Evolutionary conservation across 2,329 filamentous ascomycete species (phyloP).

Genomic region (Stachybotrys elegans): DNA sequence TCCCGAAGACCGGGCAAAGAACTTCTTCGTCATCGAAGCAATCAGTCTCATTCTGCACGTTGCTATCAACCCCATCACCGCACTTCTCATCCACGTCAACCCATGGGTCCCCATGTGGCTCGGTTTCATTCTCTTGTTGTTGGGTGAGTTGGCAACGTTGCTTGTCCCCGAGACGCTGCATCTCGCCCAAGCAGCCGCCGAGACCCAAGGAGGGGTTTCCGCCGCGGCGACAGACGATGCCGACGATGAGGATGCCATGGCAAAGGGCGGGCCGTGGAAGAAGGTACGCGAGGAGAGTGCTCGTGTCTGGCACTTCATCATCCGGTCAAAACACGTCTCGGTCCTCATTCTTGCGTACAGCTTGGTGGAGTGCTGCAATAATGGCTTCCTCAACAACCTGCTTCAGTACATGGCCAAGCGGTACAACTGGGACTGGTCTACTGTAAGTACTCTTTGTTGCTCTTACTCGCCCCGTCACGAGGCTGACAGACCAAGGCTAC

Average conservation of each 20-base stretch:
- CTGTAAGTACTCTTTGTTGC: slow-evolving; percentile 18
- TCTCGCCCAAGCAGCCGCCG: slow-evolving; percentile 17
- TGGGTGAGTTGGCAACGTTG: slow-evolving; percentile 22
- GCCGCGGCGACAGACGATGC: background rate
- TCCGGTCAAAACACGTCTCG: slow-evolving; percentile 31
- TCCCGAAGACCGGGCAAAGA: slow-evolving; percentile 28
- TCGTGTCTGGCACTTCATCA: slow-evolving; percentile 34
- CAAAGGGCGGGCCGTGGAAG: slow-evolving; percentile 14
- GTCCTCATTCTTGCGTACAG: slow-evolving; percentile 30
- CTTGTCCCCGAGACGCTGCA: slow-evolving; percentile 38
- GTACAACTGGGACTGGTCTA: slow-evolving; percentile 43
- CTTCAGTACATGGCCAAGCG: slow-evolving; percentile 50
- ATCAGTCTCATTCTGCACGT: slow-evolving; percentile 32
- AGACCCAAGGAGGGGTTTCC: background rate
- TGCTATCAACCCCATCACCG: slow-evolving; percentile 33
- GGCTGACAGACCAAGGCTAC: slow-evolving; percentile 26
- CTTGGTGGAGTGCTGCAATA: slow-evolving; percentile 19
- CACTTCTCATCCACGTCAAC: slow-evolving; percentile 30
- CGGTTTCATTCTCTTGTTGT: slow-evolving; percentile 22
- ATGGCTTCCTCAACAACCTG: slow-evolving; percentile 28
- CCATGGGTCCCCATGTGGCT: slow-evolving; percentile 36
- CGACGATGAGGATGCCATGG: slow-evolving; percentile 11
- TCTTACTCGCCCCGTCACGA: background rate
- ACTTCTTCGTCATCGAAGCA: slow-evolving; percentile 35
- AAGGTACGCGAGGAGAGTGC: slow-evolving; percentile 22